Base-by-base conservation (phyloP, 345 rosid species). In the Brassica carinata region DNA sequence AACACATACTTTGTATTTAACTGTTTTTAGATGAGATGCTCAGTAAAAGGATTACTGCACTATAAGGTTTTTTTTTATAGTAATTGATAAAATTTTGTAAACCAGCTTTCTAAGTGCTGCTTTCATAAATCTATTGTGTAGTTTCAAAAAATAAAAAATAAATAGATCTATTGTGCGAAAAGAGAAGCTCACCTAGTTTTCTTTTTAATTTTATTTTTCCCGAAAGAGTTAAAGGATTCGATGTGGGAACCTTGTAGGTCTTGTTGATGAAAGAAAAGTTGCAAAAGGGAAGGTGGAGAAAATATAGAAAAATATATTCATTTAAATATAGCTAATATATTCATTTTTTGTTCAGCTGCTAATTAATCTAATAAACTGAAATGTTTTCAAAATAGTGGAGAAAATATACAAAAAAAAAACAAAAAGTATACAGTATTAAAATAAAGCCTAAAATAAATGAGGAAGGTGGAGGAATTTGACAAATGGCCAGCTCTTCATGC, bases 401-500 rank as follows among this genome's bases (percentile, higher is more conserved):
- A 55, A 55, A 55, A 15, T 17, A 55, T 15, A 55, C 23, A 55
- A 17, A 17, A 51, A 34, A 5, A 0, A 19, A 19, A 4, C 3
- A 3, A 45, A n/a, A 51, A 51, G 18, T 51, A 5, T 5, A 23
- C 26, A 23, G 26, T 23, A 23, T 1, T 23, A 23, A 23, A 23
- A 23, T 23, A 23, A 23, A 23, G 26, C 26, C 48, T 38, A 63
- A 72, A n/a, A 27, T 2, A 61, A 40, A 34, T 4, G 62, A 3
- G 18, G 71, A 69, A 75, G 72, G 79, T 65, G 64, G 77, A 72
- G 68, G 75, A 75, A 66, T 64, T 75, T 64, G 76, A 81, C 53
- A 80, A 81, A 71, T 71, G 83, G 80, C 69, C 83, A 81, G 83
- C 83, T 75, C 76, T 63, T 71, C 38, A 15, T 75, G 83, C 72